These are phyloP conservation scores for Apium graveolens DNA, from an alignment of 129 eudicot genomes.

Conservation along the genomic window DNA sequence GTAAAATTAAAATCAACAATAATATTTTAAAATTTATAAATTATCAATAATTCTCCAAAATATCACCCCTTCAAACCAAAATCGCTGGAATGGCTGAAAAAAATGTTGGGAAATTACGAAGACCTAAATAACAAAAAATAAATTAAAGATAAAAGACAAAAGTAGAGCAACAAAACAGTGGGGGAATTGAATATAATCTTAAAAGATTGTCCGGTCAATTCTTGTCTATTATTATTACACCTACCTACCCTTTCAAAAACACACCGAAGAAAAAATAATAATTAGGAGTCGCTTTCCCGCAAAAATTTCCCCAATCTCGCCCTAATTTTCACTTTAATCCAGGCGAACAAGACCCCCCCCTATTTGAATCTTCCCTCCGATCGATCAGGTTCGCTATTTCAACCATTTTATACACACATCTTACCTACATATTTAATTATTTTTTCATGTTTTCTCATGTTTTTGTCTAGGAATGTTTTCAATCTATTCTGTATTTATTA, in stretches of 20 bases:
- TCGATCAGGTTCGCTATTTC: background rate
- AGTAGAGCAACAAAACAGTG: no score
- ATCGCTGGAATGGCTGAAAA: no score
- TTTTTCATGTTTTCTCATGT: background rate
- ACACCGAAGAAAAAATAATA: background rate
- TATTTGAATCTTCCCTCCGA: background rate
- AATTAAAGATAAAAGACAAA: no score
- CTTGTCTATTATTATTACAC: background rate
- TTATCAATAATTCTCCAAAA: no score
- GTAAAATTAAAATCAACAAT: no score
- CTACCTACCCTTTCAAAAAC: constrained; percentile 1
- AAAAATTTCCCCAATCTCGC: constrained; percentile 3
- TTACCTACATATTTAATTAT: no score
- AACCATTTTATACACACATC: background rate
- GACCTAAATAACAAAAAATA: no score
- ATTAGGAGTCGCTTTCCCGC: background rate
- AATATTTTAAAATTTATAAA: no score
- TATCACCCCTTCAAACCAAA: no score
- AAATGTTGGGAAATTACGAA: no score
- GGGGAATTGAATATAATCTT: no score
- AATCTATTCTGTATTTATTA: no score
- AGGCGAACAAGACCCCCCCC: background rate
- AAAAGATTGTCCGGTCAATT: background rate
- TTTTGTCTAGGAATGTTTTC: background rate
- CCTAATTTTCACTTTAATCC: background rate